Base-by-base conservation (phyloP, 1,139 yeast genomes). In the Candida dubliniensis region DNA sequence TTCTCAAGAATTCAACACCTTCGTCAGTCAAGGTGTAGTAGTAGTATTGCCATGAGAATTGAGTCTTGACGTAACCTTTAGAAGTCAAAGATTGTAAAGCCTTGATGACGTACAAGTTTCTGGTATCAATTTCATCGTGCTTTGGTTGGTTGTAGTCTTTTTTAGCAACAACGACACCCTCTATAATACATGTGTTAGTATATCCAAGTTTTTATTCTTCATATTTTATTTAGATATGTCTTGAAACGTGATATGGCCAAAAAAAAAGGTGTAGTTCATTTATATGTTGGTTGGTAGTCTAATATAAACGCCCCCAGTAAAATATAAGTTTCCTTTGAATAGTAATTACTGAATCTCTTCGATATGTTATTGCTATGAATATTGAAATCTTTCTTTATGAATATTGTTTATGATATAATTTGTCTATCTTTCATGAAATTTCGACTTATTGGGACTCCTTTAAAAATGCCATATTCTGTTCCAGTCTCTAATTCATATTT, bases 21-120 rank as follows among this genome's bases (percentile, higher is more conserved):
- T 88, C 96, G 74, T 95, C 98, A 72, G 98, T 93, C 75, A 95
- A 88, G 82, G 99, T 90, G 95, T 95, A 95, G 96, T 93, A 95
- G 82, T 93, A 95, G 85, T 89, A 89, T 87, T 91, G 97, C 99
- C 99, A 93, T 68, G 99, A 93, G 87, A 93, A 93, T 80, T 91
- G 98, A 67, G 99, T 93, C 88, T 91, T 90, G 78, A 93, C 98
- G 84, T 70, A 93, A 75, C 99, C 99, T 81, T 86, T 90, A 61
- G 99, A 93, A 72, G 96, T 90, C 77, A 93, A 87, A 57, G 98
- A 91, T 83, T 93, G 99, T 77, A 93, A 86, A 71, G 99, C 98
- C 87, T 93, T 93, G 84, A 93, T 90, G 75, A 93, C 99, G 73
- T 74, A 91, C 76, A 91, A 85, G 95, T 91, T 90, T 81, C 81